phyloP scores from a whole-genome alignment of 2,329 filamentous ascomycete species.

The Fonsecaea nubica region DNA sequence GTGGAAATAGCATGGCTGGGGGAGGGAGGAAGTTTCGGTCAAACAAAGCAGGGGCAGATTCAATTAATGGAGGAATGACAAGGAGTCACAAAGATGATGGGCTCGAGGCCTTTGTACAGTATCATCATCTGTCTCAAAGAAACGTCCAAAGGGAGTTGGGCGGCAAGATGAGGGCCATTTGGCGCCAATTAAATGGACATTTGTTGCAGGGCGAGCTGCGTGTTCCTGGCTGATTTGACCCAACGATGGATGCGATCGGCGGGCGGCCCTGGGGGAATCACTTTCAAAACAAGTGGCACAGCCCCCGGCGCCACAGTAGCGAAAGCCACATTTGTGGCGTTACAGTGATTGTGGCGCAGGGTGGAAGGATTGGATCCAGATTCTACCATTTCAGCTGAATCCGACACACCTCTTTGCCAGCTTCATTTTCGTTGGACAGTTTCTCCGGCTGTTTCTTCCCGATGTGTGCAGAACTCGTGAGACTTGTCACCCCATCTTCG shows the following conservation, averaged over 20 bases:
- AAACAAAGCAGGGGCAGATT: neutral
- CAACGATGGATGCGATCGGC: neutral
- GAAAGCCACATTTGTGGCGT: slow-evolving; percentile 15
- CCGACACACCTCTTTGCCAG: neutral
- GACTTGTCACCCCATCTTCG: neutral
- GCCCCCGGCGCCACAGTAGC: slow-evolving; percentile 11
- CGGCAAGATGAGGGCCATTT: slow-evolving; percentile 32
- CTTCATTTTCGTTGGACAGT: neutral
- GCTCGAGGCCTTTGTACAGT: slow-evolving; percentile 5
- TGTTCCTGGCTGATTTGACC: slow-evolving; percentile 34
- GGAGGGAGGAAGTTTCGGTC: slow-evolving; percentile 23
- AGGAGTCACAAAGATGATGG: slow-evolving; percentile 15
- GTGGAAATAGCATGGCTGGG: slow-evolving; percentile 36
- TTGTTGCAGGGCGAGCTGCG: slow-evolving; percentile 30
- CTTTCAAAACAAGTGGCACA: slow-evolving; percentile 18
- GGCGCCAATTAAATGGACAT: slow-evolving; percentile 33
- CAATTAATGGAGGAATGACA: slow-evolving; percentile 24
- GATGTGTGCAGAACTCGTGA: neutral
- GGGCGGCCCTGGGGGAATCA: slow-evolving; percentile 6
- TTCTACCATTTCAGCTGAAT: slow-evolving; percentile 3
- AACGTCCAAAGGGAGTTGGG: slow-evolving; percentile 21
- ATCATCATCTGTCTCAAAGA: slow-evolving; percentile 18
- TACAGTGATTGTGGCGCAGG: neutral
- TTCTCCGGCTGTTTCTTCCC: neutral
- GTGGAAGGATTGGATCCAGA: neutral